phyloP scores from a whole-genome alignment of 805 yeast species.

The Kuraishia ogatae region DNA sequence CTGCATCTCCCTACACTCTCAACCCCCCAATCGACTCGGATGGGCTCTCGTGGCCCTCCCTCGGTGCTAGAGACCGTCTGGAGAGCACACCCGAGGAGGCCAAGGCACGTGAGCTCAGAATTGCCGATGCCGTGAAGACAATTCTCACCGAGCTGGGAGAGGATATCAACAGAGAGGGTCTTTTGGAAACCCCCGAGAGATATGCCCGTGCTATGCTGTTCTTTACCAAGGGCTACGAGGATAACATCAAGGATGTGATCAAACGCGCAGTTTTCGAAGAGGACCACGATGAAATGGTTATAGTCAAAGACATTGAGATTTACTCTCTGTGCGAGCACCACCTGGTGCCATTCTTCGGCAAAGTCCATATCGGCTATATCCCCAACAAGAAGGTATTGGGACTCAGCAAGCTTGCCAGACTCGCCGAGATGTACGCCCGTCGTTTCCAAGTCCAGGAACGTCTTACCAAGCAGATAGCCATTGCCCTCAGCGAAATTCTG shows the following conservation, averaged over 20 bases:
- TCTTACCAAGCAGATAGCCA: constrained; percentile 93
- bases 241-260: constrained; percentile 83
- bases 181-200: constrained; percentile 89
- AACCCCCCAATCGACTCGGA: constrained; percentile 84
- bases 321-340: constrained; percentile 96
- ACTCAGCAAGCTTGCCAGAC: constrained; percentile 82
- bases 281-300: constrained; percentile 98
- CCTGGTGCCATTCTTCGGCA: constrained; percentile 94
- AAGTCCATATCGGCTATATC: constrained; percentile 95
- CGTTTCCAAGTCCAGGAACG: constrained; percentile 98
- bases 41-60: constrained; percentile 90
- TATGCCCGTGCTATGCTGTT: constrained; percentile 95
- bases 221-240: constrained; percentile 95
- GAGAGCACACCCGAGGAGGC: constrained; percentile 63
- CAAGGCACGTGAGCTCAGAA: constrained; percentile 58
- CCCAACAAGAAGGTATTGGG: constrained; percentile 93
- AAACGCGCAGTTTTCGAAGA: constrained; percentile 96
- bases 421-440: constrained; percentile 95
- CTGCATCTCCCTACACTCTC: constrained; percentile 75
- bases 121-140: constrained; percentile 75
- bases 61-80: constrained; percentile 73
- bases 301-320: constrained; percentile 89
- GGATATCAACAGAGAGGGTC: constrained; percentile 81
- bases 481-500: constrained; percentile 85
- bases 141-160: constrained; percentile 85